Base-by-base conservation (phyloP, 345 rosid genomes). In the Boechera stricta region DNA sequence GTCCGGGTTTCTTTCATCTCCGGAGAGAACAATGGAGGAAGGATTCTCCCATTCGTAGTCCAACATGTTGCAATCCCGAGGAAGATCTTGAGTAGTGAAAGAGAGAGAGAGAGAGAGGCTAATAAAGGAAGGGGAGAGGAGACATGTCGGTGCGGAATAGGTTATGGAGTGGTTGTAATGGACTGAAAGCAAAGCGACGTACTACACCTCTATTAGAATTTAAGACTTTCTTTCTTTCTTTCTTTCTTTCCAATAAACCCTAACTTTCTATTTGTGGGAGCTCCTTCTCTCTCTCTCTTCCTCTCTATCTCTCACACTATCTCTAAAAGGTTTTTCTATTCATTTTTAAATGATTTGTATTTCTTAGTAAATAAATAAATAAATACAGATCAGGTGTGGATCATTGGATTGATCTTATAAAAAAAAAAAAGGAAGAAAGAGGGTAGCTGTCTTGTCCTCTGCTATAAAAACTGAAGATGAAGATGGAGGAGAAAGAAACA, bases 1-100 rank as follows among this genome's bases (percentile, higher is more conserved):
- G 18, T 81, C 64, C 3, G 35, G 59, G 9, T 80, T 85, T 11
- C 82, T 78, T 6, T 61, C 79, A 4, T 62, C 77, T 3, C 52
- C 69, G 6, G 89, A 72, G 10, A 91, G 54, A 45, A 89, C 77
- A 9, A 91, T 79, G 1, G 83, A 18, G 0, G 93, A 77, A 2
- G 91, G 84, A 80, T 87, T 89, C 42, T 87, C 95, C 98, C 98
- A 93, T 69, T 88, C 97, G 83, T 91, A 93, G 72, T 87, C 98
- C 87, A 90, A 53, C 98, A 93, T 93, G 76, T 75, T 80, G 21
- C 45, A 32, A 79, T 79, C 82, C 82, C 82, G 71, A 79, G 77
- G 65, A 79, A 73, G 82, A 79, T 48, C 52, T 47, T n/a, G 8
- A 9, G 45, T 41, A 41, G 45, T 49, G 54, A 49, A 49, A n/a